Conservation (phyloP, 768 basidiomycete genomes). For the Rhodotorula kratochvilovae region DNA sequence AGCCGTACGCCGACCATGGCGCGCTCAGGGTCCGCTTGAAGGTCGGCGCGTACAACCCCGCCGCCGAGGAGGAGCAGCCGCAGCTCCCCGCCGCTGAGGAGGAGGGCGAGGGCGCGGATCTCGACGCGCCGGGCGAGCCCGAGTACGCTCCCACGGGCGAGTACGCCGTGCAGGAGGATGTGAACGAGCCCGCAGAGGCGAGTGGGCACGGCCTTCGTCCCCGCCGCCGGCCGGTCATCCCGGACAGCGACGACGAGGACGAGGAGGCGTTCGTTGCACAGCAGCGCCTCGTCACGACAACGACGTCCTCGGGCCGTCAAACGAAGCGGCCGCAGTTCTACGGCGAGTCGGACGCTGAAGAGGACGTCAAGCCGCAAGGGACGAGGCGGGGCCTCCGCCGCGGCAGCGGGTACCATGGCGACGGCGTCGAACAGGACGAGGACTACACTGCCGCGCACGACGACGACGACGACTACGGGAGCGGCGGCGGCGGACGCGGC, state of each 20-base stretch:
- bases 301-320: slow-evolving; percentile 16
- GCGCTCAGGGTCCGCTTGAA: not conserved
- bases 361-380: not conserved
- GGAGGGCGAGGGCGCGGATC: not conserved
- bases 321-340: slow-evolving; percentile 17
- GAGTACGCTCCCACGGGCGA: not conserved
- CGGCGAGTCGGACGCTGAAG: slow-evolving; percentile 19
- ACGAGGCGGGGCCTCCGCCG: not conserved
- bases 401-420: slow-evolving; percentile 14
- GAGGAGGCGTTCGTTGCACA: not conserved
- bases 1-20: not conserved
- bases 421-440: slow-evolving; percentile 22
- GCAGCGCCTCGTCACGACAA: slow-evolving; percentile 10
- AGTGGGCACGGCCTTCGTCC: not conserved
- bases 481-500: not conserved
- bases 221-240: not conserved
- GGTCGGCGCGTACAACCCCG: too few species aligned
- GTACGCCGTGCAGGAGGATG: not conserved
- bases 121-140: slow-evolving; percentile 1
- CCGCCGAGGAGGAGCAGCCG: not conserved
- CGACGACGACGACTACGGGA: slow-evolving; percentile 11
- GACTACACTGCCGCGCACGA: not conserved
- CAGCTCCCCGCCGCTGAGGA: not conserved
- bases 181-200: not conserved
- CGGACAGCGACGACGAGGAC: not conserved